Evolutionary conservation across 805 yeast species (phyloP).

Genomic region (Priceomyces carsonii): DNA sequence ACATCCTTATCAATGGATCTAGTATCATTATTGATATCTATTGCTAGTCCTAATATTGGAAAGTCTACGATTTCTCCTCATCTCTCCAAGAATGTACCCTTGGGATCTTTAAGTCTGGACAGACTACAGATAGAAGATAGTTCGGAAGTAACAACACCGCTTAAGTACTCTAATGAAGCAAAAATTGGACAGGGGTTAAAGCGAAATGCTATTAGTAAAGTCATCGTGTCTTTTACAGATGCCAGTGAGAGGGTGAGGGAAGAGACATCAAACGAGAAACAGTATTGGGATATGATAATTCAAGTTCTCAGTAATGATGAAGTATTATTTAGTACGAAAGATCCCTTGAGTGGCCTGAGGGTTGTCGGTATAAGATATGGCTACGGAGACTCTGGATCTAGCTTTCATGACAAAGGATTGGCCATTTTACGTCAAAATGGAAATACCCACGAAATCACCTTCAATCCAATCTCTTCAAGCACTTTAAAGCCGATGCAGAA

Average conservation of each 20-base stretch:
- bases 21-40: slow-evolving; percentile 77
- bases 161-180: slow-evolving; percentile 25
- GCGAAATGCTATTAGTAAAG: slow-evolving; percentile 60
- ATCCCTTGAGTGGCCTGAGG: slow-evolving; percentile 45
- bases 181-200: slow-evolving; percentile 82
- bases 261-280: slow-evolving; percentile 61
- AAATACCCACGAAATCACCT: slow-evolving; percentile 31
- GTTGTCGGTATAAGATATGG: slow-evolving; percentile 86
- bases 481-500: slow-evolving; percentile 35
- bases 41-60: slow-evolving; percentile 83
- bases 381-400: slow-evolving; percentile 87
- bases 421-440: slow-evolving; percentile 63
- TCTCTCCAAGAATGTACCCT: slow-evolving; percentile 68
- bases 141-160: slow-evolving; percentile 16
- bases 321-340: slow-evolving; percentile 65
- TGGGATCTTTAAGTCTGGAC: slow-evolving; percentile 68
- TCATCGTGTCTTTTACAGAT: slow-evolving; percentile 50
- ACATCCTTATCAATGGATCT: slow-evolving; percentile 86
- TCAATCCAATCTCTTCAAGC: slow-evolving; percentile 27
- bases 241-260: slow-evolving; percentile 53
- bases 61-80: slow-evolving; percentile 86
- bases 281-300: slow-evolving; percentile 63
- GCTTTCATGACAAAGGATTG: slow-evolving; percentile 69
- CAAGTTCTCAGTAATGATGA: slow-evolving; percentile 52
- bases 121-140: slow-evolving; percentile 27